Evolutionary conservation across 1,139 yeast genomes (phyloP), one percentile per base, ranked within the genome.

Genomic region (Lodderomyces parapsilosis): DNA sequence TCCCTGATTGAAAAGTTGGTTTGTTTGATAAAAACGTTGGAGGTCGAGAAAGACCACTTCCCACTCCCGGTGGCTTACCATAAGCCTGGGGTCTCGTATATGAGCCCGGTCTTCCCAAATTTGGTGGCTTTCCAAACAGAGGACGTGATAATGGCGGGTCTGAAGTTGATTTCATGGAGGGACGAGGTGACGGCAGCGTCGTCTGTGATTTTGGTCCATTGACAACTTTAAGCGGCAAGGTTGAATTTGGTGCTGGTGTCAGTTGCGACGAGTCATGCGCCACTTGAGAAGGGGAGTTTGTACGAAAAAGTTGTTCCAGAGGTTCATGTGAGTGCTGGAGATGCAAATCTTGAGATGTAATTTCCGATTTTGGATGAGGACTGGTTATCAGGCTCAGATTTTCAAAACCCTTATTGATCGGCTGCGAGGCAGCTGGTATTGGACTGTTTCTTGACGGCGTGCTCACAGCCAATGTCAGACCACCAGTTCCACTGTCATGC

Each of bases 1-100:
- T 39, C 15, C 47, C 47, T 14, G 23, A 8, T 8, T 30, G 36
- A 33, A 40, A 52, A 23, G 54, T 49, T 2, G 65, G 65, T 46
- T 65, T 66, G 37, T 59, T 64, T 9, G 71, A 58, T 13, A 63
- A 47, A 43, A 65, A 66, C 43, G 61, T 68, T 11, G 71, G 71
- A 15, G 71, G 68, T 39, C 60, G 58, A 2, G 62, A 46, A 36
- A 65, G 53, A 14, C 50, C 48, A 22, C 22, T 45, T 38, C 25
- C 52, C 40, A 25, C 33, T 11, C 47, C 42, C 8, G 46, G 54
- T 15, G 60, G 61, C 34, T 61, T 60, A 9, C 63, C 56, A 42
- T 57, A 57, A 13, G 55, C 53, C 45, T 49, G 65, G 13, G 59
- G 61, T 38, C 53, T 52, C 30, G 51, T 52, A 20, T 53, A 47